Evolutionary conservation across 352 stramenopile species (phyloP), one percentile per base, ranked within the genome.

Genomic region (Bremia lactucae): DNA sequence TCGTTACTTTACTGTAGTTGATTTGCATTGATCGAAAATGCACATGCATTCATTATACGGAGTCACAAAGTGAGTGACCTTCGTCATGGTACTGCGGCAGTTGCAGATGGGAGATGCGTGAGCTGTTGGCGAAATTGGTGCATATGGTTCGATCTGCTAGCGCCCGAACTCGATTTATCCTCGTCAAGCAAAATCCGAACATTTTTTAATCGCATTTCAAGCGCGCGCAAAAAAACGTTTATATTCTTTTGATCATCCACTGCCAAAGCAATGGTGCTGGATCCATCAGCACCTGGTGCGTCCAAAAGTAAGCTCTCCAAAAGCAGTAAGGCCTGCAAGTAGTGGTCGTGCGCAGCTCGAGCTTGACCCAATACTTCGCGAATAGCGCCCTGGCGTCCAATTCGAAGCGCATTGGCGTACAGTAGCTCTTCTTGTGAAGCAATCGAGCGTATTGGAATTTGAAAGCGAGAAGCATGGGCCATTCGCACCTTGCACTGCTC

Each of bases 301-400:
- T 84, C 64, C 52, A 77, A 68, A 14, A 82, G 16, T 36, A 84
- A 47, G 33, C 66, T 84, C 50, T 84, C 66, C n/a, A 82, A 50
- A 28, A 80, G 38, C 3, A 84, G 58, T 38, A 79, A 62, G 7
- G 68, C 65, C 20, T 81, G 68, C 24, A 81, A 37, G 36, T 84
- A 82, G 15, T 75, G 57, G 36, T 84, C 68, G 37, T 80, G 74
- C 15, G 72, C 63, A 14, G 56, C 46, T 18, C 54, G 66, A 21
- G 54, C 64, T 36, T 84, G 74, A 8, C 74, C 72, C 11, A 87
- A 57, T 28, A 84, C 74, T 62, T 84, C 72, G 20, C 81, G 72
- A 21, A 87, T 68, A 1, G 74, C 71, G 0, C 61, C 72, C 47
- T 87, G 65, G 20, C 75, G 73, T 15, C 67, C 74, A 6, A 84